These are phyloP conservation scores for Mycena haematopus DNA, from an alignment of 768 basidiomycete species.

Conservation along the genomic window DNA sequence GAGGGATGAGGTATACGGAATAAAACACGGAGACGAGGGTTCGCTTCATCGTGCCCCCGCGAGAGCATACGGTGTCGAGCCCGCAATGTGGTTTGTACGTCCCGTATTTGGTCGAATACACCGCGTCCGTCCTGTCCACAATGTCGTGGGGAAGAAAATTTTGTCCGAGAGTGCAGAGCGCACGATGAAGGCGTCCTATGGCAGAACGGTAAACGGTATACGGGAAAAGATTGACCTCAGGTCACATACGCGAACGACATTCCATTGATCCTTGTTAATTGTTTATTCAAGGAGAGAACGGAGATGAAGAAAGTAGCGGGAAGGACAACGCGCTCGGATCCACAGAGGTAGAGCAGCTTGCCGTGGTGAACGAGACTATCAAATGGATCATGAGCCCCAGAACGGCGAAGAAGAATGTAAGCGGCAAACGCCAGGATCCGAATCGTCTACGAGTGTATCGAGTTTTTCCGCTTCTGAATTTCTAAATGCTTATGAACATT, in stretches of 20 bases:
- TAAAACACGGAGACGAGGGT: constrained; percentile 54
- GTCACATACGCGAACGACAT: constrained; percentile 87
- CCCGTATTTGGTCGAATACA: constrained; percentile 69
- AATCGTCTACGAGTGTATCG: constrained; percentile 88
- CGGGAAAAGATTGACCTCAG: neutral
- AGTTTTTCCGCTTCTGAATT: too few relatives aligned
- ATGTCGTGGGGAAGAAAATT: constrained; percentile 72
- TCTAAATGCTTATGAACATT: too few relatives aligned
- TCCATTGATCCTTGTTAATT: constrained; percentile 75
- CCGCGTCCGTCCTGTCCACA: constrained; percentile 59
- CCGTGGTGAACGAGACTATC: constrained; percentile 59
- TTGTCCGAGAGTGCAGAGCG: constrained; percentile 88
- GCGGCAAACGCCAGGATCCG: constrained; percentile 81
- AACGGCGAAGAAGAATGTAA: constrained; percentile 14
- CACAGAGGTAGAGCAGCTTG: constrained; percentile 84
- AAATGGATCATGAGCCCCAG: too few relatives aligned
- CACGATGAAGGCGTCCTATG: constrained; percentile 72
- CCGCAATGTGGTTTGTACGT: constrained; percentile 83
- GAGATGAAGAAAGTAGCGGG: neutral
- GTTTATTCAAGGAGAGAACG: too few relatives aligned
- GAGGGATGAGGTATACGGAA: constrained; percentile 75
- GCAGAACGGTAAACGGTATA: neutral
- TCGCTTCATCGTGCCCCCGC: constrained; percentile 61
- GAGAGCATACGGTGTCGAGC: constrained; percentile 78
- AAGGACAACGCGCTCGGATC: constrained; percentile 53